Percentiles rank a stretch among this genome's conserved stretches.
These are phyloP conservation scores for Wickerhamia fluorescens DNA, from an alignment of 805 yeast genomes.

Conservation along the genomic window DNA sequence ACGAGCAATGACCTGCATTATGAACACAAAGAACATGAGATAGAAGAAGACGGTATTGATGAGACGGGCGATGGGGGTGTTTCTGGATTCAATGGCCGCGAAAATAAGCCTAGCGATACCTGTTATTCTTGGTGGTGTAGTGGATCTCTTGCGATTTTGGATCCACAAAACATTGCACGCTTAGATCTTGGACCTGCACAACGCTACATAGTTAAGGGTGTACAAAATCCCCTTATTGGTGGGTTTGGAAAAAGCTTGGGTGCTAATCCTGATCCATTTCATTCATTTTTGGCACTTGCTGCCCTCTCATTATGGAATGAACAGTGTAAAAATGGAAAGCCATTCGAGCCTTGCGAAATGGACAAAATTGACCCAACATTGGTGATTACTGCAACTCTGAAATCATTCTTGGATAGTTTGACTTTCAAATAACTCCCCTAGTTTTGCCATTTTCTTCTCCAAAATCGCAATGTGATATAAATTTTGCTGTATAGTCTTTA, in stretches of 20 bases:
- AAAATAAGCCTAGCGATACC: constrained; percentile 78
- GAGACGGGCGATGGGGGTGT: constrained; percentile 46
- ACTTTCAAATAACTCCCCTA: no score
- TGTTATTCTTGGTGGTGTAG: constrained; percentile 85
- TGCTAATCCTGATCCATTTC: constrained; percentile 65
- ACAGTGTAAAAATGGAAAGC: background rate
- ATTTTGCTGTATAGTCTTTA: no score
- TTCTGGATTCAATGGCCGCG: constrained; percentile 72
- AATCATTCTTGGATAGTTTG: constrained; percentile 1
- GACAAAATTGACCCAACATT: constrained; percentile 4
- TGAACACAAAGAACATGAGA: constrained; percentile 18
- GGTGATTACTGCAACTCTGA: constrained; percentile 4
- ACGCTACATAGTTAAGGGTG: constrained; percentile 41
- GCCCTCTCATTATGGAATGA: constrained; percentile 32
- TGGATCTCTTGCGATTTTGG: constrained; percentile 48
- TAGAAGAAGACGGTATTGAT: constrained; percentile 35
- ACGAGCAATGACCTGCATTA: no score
- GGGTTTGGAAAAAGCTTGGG: constrained; percentile 70
- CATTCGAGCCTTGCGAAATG: background rate
- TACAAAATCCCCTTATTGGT: constrained; percentile 62
- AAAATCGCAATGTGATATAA: no score
- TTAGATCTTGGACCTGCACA: constrained; percentile 28
- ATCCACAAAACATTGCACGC: constrained; percentile 15
- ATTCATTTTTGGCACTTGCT: constrained; percentile 56
- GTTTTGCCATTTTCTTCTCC: no score